These are phyloP conservation scores for Glonium stellatum DNA, from an alignment of 495 filamentous ascomycete genomes.

Conservation along the genomic window DNA sequence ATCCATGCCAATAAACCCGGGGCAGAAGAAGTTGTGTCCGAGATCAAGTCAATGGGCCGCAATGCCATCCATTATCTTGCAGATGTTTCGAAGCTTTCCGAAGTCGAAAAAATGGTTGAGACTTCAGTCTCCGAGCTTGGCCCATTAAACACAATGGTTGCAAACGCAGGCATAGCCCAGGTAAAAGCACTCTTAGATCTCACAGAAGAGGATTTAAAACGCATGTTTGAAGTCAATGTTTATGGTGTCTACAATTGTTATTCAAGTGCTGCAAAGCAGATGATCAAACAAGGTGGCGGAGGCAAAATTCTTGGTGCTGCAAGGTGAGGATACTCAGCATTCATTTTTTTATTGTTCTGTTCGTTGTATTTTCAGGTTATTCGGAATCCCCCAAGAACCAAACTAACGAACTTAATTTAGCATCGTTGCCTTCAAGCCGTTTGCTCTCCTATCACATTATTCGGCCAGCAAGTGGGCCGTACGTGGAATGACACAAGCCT, in stretches of 20 bases:
- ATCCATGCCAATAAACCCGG: slow-evolving; percentile 40
- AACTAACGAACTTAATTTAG: slow-evolving; percentile 11
- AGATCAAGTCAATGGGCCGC: slow-evolving; percentile 43
- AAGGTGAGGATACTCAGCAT: slow-evolving; percentile 26
- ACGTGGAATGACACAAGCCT: slow-evolving; percentile 50
- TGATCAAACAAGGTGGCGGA: slow-evolving; percentile 44
- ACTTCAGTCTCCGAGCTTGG: slow-evolving; percentile 44
- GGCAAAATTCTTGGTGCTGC: slow-evolving; percentile 52
- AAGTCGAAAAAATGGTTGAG: slow-evolving; percentile 46
- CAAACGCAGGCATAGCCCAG: slow-evolving; percentile 55
- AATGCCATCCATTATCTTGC: slow-evolving; percentile 43
- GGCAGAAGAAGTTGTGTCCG: slow-evolving; percentile 44
- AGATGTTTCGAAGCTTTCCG: slow-evolving; percentile 46
- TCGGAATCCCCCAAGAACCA: not conserved
- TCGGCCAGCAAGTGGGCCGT: slow-evolving; percentile 56
- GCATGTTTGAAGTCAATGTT: slow-evolving; percentile 51
- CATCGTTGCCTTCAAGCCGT: slow-evolving; percentile 52
- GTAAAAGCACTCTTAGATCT: slow-evolving; percentile 48
- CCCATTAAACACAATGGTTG: slow-evolving; percentile 52
- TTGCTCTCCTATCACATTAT: slow-evolving; percentile 48
- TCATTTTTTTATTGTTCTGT: not conserved
- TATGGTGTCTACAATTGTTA: slow-evolving; percentile 54
- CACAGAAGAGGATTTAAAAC: slow-evolving; percentile 42
- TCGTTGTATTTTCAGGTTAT: not conserved
- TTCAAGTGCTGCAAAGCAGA: slow-evolving; percentile 45